Evolutionary conservation across 1,284 basidiomycete species (phyloP).

Genomic region (Irpex sp.): DNA sequence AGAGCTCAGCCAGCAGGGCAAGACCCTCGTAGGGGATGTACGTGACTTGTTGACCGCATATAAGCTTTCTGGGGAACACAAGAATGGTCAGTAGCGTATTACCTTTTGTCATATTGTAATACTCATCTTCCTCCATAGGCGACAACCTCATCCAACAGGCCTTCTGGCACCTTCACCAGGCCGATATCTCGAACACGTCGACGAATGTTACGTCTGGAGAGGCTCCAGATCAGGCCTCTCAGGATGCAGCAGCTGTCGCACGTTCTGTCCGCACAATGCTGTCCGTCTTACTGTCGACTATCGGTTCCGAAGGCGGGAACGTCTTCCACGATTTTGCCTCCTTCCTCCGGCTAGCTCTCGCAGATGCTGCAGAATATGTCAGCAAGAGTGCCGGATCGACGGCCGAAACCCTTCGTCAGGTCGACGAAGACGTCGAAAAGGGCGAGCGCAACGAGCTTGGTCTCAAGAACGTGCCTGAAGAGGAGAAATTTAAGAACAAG

Average conservation of each 20-base stretch:
- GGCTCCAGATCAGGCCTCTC: constrained; percentile 40
- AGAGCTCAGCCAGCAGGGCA: constrained; percentile 50
- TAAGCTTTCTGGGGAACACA: constrained; percentile 45
- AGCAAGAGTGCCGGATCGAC: constrained; percentile 45
- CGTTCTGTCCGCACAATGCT: constrained; percentile 46
- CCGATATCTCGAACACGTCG: constrained; percentile 39
- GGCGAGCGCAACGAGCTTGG: constrained; percentile 57
- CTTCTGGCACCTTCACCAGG: constrained; percentile 56
- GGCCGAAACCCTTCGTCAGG: constrained; percentile 46
- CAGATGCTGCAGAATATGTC: constrained; percentile 57
- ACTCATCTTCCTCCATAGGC: constrained; percentile 29
- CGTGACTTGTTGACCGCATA: constrained; percentile 49
- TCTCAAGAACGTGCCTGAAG: constrained; percentile 42
- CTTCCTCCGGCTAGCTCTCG: constrained; percentile 55
- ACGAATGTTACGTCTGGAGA: constrained; percentile 26
- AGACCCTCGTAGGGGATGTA: constrained; percentile 43
- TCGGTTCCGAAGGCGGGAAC: constrained; percentile 47
- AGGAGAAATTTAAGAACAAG: constrained; percentile 38
- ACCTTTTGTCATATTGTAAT: not conserved
- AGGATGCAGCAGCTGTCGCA: constrained; percentile 47
- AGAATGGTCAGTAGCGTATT: constrained; percentile 43
- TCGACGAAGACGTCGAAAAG: constrained; percentile 53
- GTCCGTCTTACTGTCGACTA: constrained; percentile 46
- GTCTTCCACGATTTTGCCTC: constrained; percentile 60
- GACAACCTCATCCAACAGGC: constrained; percentile 62